phyloP scores from a whole-genome alignment of 2,329 filamentous ascomycete genomes.

The Ophiostoma tasmaniense region DNA sequence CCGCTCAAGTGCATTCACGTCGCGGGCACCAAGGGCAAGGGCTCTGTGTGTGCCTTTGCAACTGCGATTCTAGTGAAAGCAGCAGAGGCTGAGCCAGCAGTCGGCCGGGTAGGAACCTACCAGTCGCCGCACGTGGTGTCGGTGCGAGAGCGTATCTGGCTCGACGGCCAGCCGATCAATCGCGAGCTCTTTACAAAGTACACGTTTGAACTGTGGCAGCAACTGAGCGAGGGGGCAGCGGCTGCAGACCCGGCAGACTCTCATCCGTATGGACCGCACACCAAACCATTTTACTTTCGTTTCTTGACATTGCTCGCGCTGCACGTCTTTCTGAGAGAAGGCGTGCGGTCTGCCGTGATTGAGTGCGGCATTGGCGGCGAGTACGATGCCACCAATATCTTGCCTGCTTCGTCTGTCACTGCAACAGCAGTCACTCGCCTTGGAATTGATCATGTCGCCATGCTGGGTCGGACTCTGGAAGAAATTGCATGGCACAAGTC shows the following conservation, averaged over 20 bases:
- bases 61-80: conserved; percentile 46
- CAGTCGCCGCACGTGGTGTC: conserved; percentile 76
- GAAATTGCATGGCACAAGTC: conserved; percentile 69
- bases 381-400: conserved; percentile 65
- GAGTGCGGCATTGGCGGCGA: conserved; percentile 86
- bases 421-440: conserved; percentile 39
- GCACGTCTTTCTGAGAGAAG: conserved; percentile 69
- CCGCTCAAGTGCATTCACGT: conserved; percentile 61
- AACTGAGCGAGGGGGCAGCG: conserved; percentile 35
- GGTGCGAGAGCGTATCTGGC: conserved; percentile 75
- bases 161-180: conserved; percentile 63
- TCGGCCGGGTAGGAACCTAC: conserved; percentile 52
- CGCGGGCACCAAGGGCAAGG: conserved; percentile 70
- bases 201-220: conserved; percentile 80
- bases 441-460: conserved; percentile 59
- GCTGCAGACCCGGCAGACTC: conserved; percentile 32
- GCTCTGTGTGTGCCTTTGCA: conserved; percentile 61
- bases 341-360: conserved; percentile 69
- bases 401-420: conserved; percentile 33
- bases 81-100: conserved; percentile 7
- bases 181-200: conserved; percentile 63
- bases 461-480: conserved; percentile 53
- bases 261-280: conserved; percentile 44
- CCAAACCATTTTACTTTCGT: conserved; percentile 86
- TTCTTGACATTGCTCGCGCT: conserved; percentile 84